phyloP scores from a whole-genome alignment of 805 yeast species.

The Metschnikowia continentalis region DNA sequence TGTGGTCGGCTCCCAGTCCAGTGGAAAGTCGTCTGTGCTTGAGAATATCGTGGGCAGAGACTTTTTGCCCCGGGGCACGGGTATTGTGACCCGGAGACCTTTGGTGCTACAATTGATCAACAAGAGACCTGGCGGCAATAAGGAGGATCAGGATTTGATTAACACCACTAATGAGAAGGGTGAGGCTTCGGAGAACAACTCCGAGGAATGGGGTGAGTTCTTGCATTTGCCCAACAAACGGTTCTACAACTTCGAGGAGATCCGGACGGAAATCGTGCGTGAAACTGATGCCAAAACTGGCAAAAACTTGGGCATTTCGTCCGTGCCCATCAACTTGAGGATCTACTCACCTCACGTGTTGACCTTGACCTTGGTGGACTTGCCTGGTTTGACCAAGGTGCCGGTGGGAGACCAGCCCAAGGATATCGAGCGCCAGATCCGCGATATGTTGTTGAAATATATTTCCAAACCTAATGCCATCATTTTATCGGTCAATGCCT shows the following conservation, averaged over 20 bases:
- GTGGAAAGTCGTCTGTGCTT: slow-evolving; percentile 84
- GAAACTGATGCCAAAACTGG: slow-evolving; percentile 87
- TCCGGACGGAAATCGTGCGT: slow-evolving; percentile 82
- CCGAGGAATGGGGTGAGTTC: slow-evolving; percentile 96
- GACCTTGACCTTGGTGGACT: slow-evolving; percentile 89
- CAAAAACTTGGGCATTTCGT: slow-evolving; percentile 80
- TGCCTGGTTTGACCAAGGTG: slow-evolving; percentile 96
- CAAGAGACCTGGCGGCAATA: slow-evolving; percentile 42
- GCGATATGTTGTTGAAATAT: slow-evolving; percentile 88
- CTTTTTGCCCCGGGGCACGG: slow-evolving; percentile 88
- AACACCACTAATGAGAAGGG: slow-evolving; percentile 42
- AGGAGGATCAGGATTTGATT: slow-evolving; percentile 34
- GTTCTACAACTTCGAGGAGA: slow-evolving; percentile 82
- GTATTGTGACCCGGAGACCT: slow-evolving; percentile 89
- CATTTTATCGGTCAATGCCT: slow-evolving; percentile 76
- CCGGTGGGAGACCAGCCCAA: slow-evolving; percentile 99
- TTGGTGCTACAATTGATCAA: slow-evolving; percentile 77
- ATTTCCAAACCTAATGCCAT: slow-evolving; percentile 95
- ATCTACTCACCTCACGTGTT: slow-evolving; percentile 91
- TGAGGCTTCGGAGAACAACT: slow-evolving; percentile 61
- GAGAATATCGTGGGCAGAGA: slow-evolving; percentile 91
- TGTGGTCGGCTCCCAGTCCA: slow-evolving; percentile 90
- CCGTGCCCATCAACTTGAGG: slow-evolving; percentile 89
- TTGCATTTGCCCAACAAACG: slow-evolving; percentile 86
- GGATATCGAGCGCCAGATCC: slow-evolving; percentile 91